phyloP scores from a whole-genome alignment of 345 rosid species.

The Gossypium sturtianum region DNA sequence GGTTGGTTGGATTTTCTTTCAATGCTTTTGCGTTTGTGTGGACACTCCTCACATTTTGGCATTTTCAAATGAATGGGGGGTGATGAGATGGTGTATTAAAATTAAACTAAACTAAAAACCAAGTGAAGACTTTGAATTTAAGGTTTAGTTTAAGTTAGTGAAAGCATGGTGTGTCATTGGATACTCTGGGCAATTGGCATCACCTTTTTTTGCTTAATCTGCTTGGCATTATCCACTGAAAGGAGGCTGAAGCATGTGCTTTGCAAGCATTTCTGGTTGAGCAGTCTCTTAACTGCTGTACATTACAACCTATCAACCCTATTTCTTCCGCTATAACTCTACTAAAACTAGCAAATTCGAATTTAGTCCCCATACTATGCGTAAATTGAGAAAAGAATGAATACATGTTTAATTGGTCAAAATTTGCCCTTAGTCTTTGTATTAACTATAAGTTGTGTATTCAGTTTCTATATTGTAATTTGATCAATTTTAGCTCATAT shows the following conservation, averaged over 20 bases:
- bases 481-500: too few relatives aligned
- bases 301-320: slow-evolving; percentile 16
- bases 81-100: neutral
- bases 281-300: slow-evolving; percentile 11
- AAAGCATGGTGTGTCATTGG: neutral
- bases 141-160: slow-evolving; percentile 4
- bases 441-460: too few relatives aligned
- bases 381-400: neutral
- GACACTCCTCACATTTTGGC: neutral
- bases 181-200: slow-evolving; percentile 5
- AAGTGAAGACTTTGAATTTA: neutral
- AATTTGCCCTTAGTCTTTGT: too few relatives aligned
- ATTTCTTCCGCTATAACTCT: neutral
- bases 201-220: neutral
- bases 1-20: slow-evolving; percentile 46
- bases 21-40: slow-evolving; percentile 19
- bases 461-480: too few relatives aligned
- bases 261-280: slow-evolving; percentile 6
- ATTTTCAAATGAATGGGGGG: neutral
- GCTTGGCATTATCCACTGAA: slow-evolving; percentile 1
- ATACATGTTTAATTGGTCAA: too few relatives aligned
- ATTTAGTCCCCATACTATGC: neutral
- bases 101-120: neutral
- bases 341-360: neutral
- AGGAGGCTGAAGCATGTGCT: slow-evolving; percentile 17